Evolutionary conservation across 1,284 basidiomycete genomes (phyloP).

Genomic region (Tranzscheliella williamsii): DNA sequence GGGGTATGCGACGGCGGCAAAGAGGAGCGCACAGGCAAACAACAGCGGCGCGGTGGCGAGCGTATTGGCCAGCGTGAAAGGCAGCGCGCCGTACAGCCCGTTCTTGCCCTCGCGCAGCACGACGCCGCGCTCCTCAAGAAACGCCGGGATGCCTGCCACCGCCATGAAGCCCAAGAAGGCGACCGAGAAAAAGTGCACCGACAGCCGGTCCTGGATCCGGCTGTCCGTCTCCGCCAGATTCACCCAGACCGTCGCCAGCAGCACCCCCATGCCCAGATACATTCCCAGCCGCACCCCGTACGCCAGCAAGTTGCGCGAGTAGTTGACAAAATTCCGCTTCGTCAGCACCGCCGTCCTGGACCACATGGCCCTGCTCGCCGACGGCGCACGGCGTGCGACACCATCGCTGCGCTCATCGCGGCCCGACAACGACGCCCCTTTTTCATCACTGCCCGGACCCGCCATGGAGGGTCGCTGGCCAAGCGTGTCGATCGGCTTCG

Average conservation of each 20-base stretch:
- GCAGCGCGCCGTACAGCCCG: conserved; percentile 56
- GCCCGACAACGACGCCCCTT: neutral
- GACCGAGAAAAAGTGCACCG: conserved; percentile 60
- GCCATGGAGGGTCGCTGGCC: neutral
- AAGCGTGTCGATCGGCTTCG: neutral
- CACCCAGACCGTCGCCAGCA: conserved; percentile 69
- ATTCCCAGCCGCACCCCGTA: conserved; percentile 70
- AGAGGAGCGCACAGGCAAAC: conserved; percentile 55
- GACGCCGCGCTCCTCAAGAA: conserved; percentile 62
- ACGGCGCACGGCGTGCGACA: neutral
- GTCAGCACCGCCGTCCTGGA: conserved; percentile 15
- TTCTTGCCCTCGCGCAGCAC: conserved; percentile 62
- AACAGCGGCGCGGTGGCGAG: conserved; percentile 61
- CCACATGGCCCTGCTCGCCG: neutral
- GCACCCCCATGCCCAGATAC: conserved; percentile 63
- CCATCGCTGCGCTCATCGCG: neutral
- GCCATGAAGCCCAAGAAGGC: conserved; percentile 69
- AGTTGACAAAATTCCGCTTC: conserved; percentile 40
- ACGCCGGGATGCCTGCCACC: conserved; percentile 62
- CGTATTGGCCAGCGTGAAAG: conserved; percentile 53
- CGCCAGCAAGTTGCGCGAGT: conserved; percentile 66
- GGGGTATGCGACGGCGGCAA: conserved; percentile 60
- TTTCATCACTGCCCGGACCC: neutral
- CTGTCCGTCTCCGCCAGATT: conserved; percentile 62
- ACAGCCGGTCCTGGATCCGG: conserved; percentile 61